Conservation (phyloP, 2,329 filamentous ascomycete genomes). For the Stachybotrys elegans region DNA sequence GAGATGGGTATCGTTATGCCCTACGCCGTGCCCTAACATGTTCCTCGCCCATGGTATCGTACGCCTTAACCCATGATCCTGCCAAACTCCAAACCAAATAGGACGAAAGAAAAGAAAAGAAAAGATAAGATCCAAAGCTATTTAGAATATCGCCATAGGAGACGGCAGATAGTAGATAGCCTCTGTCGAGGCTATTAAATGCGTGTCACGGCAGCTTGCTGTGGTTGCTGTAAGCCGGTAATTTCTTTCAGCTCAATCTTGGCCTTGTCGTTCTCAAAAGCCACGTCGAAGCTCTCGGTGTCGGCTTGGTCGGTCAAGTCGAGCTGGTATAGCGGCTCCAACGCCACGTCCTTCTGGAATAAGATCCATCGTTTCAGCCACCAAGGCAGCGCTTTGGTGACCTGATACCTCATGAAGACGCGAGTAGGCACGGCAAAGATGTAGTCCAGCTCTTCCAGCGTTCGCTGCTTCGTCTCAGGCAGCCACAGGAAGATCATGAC, state of each 20-base stretch:
- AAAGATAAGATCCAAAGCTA: too few relatives aligned
- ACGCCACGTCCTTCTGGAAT: conserved; percentile 34
- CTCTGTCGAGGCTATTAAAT: too few relatives aligned
- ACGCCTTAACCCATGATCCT: too few relatives aligned
- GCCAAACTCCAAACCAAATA: too few relatives aligned
- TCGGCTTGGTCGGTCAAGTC: conserved; percentile 29
- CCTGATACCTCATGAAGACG: conserved; percentile 52
- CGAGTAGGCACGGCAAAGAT: conserved; percentile 56
- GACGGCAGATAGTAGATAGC: too few relatives aligned
- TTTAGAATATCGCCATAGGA: too few relatives aligned
- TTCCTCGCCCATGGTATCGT: too few relatives aligned
- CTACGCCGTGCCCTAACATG: too few relatives aligned
- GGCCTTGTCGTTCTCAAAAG: conserved; percentile 32
- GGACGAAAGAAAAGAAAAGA: too few relatives aligned
- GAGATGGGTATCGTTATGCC: too few relatives aligned
- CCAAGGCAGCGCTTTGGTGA: conserved; percentile 52
- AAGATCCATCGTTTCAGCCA: conserved; percentile 56
- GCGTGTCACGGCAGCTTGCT: too few relatives aligned
- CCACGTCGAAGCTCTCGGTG: conserved; percentile 20
- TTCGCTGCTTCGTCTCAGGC: conserved; percentile 55
- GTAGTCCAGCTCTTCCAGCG: conserved; percentile 52
- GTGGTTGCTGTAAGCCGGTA: too few relatives aligned
- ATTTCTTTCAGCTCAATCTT: conserved; percentile 33
- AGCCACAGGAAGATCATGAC: conserved; percentile 52
- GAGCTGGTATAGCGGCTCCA: conserved; percentile 38